Conservation (phyloP, 352 stramenopile species). For the Lagenidium sp. region DNA sequence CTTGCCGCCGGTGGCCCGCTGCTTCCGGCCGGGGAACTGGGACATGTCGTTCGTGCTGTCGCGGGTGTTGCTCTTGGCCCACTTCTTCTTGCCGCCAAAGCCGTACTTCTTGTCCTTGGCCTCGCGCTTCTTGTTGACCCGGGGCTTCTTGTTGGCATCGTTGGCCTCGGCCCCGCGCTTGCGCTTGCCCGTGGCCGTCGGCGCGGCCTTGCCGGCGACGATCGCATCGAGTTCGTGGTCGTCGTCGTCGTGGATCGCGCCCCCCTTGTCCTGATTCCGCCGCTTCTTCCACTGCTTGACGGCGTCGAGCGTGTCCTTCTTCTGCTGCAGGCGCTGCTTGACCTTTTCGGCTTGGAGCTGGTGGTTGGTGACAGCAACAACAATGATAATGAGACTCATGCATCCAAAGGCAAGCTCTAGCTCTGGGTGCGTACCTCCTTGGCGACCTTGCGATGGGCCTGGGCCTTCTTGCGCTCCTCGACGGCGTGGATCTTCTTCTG, state of each 20-base stretch:
- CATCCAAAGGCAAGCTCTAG: no score
- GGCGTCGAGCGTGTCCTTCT: constrained; percentile 83
- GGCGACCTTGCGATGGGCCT: constrained; percentile 94
- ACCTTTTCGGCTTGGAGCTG: constrained; percentile 69
- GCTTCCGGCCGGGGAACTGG: constrained; percentile 34
- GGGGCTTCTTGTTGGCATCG: constrained; percentile 47
- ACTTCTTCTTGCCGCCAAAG: constrained; percentile 73
- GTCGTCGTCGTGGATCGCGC: constrained; percentile 43
- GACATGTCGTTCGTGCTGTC: constrained; percentile 79
- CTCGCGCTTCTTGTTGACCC: constrained; percentile 58
- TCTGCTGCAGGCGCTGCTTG: constrained; percentile 74
- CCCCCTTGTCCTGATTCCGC: constrained; percentile 61
- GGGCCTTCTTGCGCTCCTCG: constrained; percentile 95
- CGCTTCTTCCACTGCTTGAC: constrained; percentile 88
- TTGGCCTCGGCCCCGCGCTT: constrained; percentile 19
- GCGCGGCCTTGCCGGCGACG: constrained; percentile 44
- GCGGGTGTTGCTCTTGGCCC: constrained; percentile 71
- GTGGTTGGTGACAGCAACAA: neutral
- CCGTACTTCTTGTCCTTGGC: constrained; percentile 78
- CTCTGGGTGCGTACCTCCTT: constrained; percentile 91
- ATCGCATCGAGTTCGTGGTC: constrained; percentile 59
- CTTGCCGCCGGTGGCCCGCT: constrained; percentile 12
- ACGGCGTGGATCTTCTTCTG: constrained; percentile 99
- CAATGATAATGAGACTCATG: no score
- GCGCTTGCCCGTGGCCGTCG: constrained; percentile 31